Conservation (phyloP, 2,329 filamentous ascomycete species). For the Talaromyces sp. region DNA sequence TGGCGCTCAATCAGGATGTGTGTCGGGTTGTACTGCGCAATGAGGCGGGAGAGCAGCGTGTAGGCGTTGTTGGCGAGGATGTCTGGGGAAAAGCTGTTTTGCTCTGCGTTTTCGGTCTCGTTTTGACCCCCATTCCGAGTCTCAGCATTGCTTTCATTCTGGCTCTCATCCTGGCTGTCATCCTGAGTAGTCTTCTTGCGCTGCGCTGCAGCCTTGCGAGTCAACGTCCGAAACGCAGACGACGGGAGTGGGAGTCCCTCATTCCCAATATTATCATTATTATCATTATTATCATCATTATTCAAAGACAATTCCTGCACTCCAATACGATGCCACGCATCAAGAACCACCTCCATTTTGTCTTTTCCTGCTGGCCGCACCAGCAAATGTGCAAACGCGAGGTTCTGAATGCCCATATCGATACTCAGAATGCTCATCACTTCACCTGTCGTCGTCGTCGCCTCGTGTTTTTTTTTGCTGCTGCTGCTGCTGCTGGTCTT, state of each 20-base stretch:
- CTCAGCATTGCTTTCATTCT: not conserved
- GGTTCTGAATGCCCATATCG: conserved; percentile 78
- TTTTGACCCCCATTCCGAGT: not conserved
- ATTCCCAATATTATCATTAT: too few relatives aligned
- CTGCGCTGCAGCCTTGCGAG: not conserved
- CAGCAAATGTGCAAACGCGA: conserved; percentile 65
- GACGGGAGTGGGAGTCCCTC: not conserved
- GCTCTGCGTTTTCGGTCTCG: not conserved
- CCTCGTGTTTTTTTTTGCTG: not conserved
- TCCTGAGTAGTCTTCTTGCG: not conserved
- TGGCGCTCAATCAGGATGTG: conserved; percentile 68
- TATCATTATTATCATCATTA: not conserved
- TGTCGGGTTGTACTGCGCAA: conserved; percentile 53
- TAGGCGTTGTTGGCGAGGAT: conserved; percentile 55
- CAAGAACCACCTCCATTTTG: conserved; percentile 24
- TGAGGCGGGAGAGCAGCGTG: conserved; percentile 47
- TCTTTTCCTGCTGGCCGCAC: conserved; percentile 18
- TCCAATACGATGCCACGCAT: conserved; percentile 40
- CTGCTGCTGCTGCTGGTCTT: not conserved
- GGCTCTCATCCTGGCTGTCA: not conserved
- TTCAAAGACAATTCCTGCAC: conserved; percentile 20
- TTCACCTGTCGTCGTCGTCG: not conserved
- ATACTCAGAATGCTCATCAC: conserved; percentile 64
- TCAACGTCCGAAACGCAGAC: conserved; percentile 9
- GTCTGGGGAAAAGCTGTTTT: conserved; percentile 46